Base-by-base conservation (phyloP, 73 alveolate species). In the Paramecium tetraurelia region DNA sequence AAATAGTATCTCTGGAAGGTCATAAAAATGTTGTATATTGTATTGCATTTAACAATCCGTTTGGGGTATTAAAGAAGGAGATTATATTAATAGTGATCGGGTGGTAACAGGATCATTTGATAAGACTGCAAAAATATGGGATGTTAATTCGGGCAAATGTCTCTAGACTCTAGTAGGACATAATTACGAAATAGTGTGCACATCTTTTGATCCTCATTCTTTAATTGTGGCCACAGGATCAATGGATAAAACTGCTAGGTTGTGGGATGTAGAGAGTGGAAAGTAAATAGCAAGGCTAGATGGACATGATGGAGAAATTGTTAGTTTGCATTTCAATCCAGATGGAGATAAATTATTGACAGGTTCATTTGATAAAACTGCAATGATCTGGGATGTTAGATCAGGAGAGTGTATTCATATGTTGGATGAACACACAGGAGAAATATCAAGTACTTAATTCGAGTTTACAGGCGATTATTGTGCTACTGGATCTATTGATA, bases 61-160 rank as follows among this genome's bases (percentile, higher is more conserved):
- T 96, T 86, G 99, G 99, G 99, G 94, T 98, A 97, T 50, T 63
- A 33, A 68, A 85, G 36, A n/a, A 40, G 8, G 11, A 2, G 16
- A n/a, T n/a, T 43, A 35, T 27, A 29, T 50, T 36, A 24, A 85
- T 70, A 89, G 97, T 21, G 99, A 98, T 85, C 96, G 95, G 92
- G 98, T 98, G 9, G 99, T 97, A 36, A 98, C 99, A 38, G 99
- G 99, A 41, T 97, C 99, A 72, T 99, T 99, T 90, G 99, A 99
- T 93, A 98, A 97, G 94, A 99, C 99, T 21, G 98, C 96, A 27
- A 58, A 97, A 96, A 95, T 99, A 11, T 99, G 99, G 99, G 99
- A 99, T 93, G 99, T 98, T 58, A 97, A 97, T 85, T 96, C 99
- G 18, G 99, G 99, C 27, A 93, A 98, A 92, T 96, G 99, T 85